Base-by-base conservation (phyloP, 73 alveolate species). In the Effrenium voratum region DNA sequence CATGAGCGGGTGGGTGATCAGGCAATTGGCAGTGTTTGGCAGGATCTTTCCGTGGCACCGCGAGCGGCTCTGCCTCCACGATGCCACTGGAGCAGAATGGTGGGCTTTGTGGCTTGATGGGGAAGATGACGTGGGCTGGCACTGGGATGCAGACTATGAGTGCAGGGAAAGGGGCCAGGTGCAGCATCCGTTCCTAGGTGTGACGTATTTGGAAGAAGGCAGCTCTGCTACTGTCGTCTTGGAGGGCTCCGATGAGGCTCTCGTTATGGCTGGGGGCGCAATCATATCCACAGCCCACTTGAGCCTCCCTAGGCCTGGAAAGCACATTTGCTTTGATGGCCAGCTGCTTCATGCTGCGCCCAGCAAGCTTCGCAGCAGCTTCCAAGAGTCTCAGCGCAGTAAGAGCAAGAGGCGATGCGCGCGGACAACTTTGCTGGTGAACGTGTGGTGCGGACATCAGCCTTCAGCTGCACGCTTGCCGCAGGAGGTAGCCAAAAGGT, bases 91-190 rank as follows among this genome's bases (percentile, higher is more conserved):
- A 24, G 83, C 88, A 8, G 97, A 90, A 47, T 90, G 97, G 97
- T 90, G 97, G 97, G 68, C 97, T 44, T 75, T 90, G 43, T 90
- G 97, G 97, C 75, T 90, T 73, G 97, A 90, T 47, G 97, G 97
- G 15, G 97, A 90, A n/a, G 97, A 90, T 40, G 97, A 90, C 38
- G 97, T 90, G 5, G 97, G 97, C 59, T 90, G 97, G 97, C 97
- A 90, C 83, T 90, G 97, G 97, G 97, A 90, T 47, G 97, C 97
- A 8, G 97, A 90, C 87, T 90, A 90, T n/a, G 97, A 90, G 76
- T 72, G 88, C 26, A 72, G 97, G 34, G 88, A 90, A 30, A 30
- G 97, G 28, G 97, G 97, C 43, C 88, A 90, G 41, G 87, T 70
- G 59, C 75, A 55, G 83, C 97, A 90, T 34, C 97, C 97, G 32